Percentiles rank a stretch among this genome's conserved stretches.
Conservation (phyloP, 83 land plant species). For the Picea engelmannii region DNA sequence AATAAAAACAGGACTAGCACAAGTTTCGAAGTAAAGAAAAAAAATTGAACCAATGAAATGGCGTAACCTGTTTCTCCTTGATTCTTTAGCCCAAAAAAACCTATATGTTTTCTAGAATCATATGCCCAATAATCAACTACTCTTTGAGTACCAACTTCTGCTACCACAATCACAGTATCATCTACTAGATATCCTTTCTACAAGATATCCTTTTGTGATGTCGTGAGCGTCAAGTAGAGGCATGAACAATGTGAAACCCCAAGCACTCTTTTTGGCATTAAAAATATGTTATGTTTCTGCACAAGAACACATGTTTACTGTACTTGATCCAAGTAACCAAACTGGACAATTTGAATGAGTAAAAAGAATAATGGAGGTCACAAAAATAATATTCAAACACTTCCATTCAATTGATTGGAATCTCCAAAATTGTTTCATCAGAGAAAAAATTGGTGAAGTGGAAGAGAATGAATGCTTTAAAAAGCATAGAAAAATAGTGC, state of each 20-base stretch:
- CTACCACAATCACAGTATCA: slow-evolving; percentile 84
- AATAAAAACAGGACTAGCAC: too few relatives aligned
- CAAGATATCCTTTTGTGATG: too few relatives aligned
- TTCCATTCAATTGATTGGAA: too few relatives aligned
- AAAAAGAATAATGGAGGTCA: too few relatives aligned
- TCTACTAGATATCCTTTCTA: slow-evolving; percentile 81
- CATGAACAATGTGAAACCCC: slow-evolving; percentile 99
- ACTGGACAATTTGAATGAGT: too few relatives aligned
- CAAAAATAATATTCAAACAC: too few relatives aligned
- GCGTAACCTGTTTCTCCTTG: slow-evolving; percentile 56
- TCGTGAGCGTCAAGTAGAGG: slow-evolving; percentile 81
- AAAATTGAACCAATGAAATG: slow-evolving; percentile 46
- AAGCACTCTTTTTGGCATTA: slow-evolving; percentile 89
- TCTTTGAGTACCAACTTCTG: slow-evolving; percentile 63
- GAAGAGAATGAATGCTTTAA: too few relatives aligned
- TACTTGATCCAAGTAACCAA: neutral
- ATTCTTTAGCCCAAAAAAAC: slow-evolving; percentile 51
- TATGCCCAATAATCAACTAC: slow-evolving; percentile 44
- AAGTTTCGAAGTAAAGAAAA: neutral
- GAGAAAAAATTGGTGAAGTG: too few relatives aligned
- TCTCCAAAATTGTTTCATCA: too few relatives aligned
- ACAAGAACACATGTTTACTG: neutral
- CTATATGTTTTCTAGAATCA: slow-evolving; percentile 51
- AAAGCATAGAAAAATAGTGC: too few relatives aligned
- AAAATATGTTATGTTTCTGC: slow-evolving; percentile 97